phyloP scores from a whole-genome alignment of 1,139 yeast genomes.

The Kodamaea anthophila region DNA sequence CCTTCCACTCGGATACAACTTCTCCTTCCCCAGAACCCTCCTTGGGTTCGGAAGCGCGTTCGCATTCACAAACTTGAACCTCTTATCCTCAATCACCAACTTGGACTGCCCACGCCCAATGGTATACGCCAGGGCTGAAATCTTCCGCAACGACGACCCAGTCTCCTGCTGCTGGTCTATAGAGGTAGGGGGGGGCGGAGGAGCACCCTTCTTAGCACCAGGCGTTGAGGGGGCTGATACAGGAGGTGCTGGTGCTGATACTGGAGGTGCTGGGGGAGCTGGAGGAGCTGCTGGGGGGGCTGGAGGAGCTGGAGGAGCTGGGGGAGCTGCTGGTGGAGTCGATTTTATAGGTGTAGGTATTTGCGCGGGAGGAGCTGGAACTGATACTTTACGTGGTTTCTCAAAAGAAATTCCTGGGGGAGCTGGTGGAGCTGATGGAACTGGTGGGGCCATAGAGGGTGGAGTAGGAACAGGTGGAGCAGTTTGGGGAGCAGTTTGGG shows the following conservation, averaged over 20 bases:
- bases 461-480: conserved; percentile 9
- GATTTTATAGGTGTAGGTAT: conserved; percentile 6
- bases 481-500: conserved; percentile 2
- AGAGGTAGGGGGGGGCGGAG: conserved; percentile 28
- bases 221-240: conserved; percentile 15
- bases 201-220: conserved; percentile 20
- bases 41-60: conserved; percentile 80
- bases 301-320: conserved; percentile 8
- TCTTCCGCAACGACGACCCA: conserved; percentile 47
- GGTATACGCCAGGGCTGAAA: conserved; percentile 55
- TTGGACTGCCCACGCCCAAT: conserved; percentile 30
- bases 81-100: conserved; percentile 57
- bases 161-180: conserved; percentile 42
- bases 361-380: conserved; percentile 7
- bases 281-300: conserved; percentile 11
- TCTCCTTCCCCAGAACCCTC: conserved; percentile 53
- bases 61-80: conserved; percentile 68
- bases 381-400: conserved; percentile 8
- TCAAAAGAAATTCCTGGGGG: conserved; percentile 1
- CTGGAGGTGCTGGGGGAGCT: conserved; percentile 8
- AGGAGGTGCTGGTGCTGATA: conserved; percentile 12
- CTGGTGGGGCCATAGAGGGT: conserved; percentile 4
- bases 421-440: conserved; percentile 1
- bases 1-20: conserved; percentile 91
- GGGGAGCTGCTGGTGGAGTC: conserved; percentile 8